Percentiles rank a stretch among this genome's conserved stretches.
Conservation (phyloP, 768 basidiomycete genomes). For the Lentinula sp. region DNA sequence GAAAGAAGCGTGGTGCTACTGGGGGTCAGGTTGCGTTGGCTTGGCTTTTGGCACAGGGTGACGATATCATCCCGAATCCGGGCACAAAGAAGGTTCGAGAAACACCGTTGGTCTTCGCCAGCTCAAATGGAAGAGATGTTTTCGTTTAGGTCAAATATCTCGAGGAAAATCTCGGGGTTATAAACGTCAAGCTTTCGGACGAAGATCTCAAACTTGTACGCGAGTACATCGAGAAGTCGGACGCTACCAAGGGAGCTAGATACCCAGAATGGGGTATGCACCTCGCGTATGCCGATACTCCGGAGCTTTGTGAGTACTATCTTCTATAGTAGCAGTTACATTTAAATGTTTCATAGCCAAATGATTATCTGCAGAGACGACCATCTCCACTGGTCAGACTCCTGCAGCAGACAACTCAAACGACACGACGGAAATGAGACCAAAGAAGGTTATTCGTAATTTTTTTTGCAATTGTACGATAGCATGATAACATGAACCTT, state of each 20-base stretch:
- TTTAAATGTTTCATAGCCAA: neutral
- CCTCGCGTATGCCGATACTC: neutral
- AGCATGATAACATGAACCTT: neutral
- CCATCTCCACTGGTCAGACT: neutral
- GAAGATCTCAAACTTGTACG: slow-evolving; percentile 25
- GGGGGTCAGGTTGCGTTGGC: slow-evolving; percentile 38
- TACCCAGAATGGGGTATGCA: slow-evolving; percentile 1
- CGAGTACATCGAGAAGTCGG: neutral
- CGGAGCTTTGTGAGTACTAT: neutral
- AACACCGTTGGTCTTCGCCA: neutral
- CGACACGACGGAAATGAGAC: neutral
- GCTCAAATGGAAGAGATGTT: neutral
- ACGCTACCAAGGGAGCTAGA: neutral
- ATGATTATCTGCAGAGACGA: neutral
- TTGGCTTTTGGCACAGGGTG: slow-evolving; percentile 30
- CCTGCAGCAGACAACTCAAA: neutral
- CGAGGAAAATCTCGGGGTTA: slow-evolving; percentile 30
- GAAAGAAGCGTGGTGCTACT: slow-evolving; percentile 27
- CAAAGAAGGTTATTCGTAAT: neutral
- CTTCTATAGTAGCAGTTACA: neutral
- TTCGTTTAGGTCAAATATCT: slow-evolving; percentile 24
- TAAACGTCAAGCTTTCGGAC: slow-evolving; percentile 17
- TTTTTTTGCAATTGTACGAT: neutral
- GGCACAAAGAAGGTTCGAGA: slow-evolving; percentile 26
- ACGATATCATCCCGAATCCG: slow-evolving; percentile 30